A percentile compares a stretch with the other conserved stretches of the same genome.
phyloP scores from a whole-genome alignment of 75 land plant species.

The Cryptomeria japonica region DNA sequence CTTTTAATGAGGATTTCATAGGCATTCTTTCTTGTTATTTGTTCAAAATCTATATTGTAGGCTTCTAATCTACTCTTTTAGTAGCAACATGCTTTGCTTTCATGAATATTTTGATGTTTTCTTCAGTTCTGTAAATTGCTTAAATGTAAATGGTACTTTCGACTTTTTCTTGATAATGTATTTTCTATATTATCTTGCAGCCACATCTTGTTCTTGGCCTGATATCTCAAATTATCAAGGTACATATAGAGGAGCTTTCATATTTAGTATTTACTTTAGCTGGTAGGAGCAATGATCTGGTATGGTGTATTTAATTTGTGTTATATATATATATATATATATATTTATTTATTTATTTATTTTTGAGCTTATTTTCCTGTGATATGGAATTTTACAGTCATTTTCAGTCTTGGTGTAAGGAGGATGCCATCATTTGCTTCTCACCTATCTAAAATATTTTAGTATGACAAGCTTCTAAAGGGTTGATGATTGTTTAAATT shows the following conservation, averaged over 20 bases:
- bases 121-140: not conserved
- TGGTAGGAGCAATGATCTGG: not conserved
- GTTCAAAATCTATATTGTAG: not conserved
- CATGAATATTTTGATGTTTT: not conserved
- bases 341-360: too few species aligned
- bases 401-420: not conserved
- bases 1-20: not conserved
- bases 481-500: not conserved
- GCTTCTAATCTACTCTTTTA: not conserved
- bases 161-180: not conserved
- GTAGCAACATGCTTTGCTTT: not conserved
- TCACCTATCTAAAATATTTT: not conserved
- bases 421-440: not conserved
- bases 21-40: not conserved
- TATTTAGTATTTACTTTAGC: not conserved
- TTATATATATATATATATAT: not conserved
- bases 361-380: not conserved
- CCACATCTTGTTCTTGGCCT: conserved; percentile 95
- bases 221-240: conserved; percentile 98
- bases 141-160: not conserved
- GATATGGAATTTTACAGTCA: too few species aligned
- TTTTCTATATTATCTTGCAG: conserved; percentile 47
- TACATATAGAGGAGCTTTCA: conserved; percentile 14
- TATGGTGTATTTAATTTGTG: not conserved
- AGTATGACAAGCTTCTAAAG: not conserved